A percentile compares a stretch with the other conserved stretches of the same genome.
Conservation (phyloP, 2,329 filamentous ascomycete genomes). For the Colletotrichum destructivum region DNA sequence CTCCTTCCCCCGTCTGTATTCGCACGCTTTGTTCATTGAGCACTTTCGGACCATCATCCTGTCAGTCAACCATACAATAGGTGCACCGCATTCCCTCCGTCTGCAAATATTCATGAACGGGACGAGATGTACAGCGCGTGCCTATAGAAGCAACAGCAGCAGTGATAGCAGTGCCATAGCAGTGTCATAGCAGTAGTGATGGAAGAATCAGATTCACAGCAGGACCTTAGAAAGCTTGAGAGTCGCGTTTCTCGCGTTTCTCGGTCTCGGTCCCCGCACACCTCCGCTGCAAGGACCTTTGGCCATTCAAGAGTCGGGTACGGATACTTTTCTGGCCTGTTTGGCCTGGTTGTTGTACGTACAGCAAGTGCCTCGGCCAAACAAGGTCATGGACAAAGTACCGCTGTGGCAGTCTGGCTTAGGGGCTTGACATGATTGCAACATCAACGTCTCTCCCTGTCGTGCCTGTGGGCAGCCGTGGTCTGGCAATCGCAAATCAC, state of each 20-base stretch:
- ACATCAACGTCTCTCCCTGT: constrained; percentile 40
- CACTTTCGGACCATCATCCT: not conserved
- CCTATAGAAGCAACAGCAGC: constrained; percentile 7
- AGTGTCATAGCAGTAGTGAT: too few relatives aligned
- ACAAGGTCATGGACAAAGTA: constrained; percentile 15
- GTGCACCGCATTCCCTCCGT: not conserved
- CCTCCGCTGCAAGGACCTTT: not conserved
- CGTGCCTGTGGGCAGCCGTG: constrained; percentile 40
- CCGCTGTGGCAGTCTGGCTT: not conserved
- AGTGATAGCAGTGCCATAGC: not conserved
- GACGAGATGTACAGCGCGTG: constrained; percentile 7
- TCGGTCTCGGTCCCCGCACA: constrained; percentile 10
- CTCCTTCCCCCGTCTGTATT: not conserved
- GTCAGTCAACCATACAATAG: constrained; percentile 1
- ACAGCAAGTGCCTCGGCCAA: not conserved
- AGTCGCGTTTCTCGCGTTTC: too few relatives aligned
- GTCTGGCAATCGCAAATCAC: constrained; percentile 36
- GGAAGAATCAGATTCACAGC: too few relatives aligned
- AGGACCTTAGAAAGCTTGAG: not conserved
- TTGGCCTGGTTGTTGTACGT: not conserved
- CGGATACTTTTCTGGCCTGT: not conserved
- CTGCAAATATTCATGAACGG: not conserved
- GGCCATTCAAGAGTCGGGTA: not conserved
- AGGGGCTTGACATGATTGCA: constrained; percentile 30
- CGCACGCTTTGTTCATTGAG: not conserved